Conservation (phyloP, 2,329 filamentous ascomycete genomes). For the Phialophora chinensis region DNA sequence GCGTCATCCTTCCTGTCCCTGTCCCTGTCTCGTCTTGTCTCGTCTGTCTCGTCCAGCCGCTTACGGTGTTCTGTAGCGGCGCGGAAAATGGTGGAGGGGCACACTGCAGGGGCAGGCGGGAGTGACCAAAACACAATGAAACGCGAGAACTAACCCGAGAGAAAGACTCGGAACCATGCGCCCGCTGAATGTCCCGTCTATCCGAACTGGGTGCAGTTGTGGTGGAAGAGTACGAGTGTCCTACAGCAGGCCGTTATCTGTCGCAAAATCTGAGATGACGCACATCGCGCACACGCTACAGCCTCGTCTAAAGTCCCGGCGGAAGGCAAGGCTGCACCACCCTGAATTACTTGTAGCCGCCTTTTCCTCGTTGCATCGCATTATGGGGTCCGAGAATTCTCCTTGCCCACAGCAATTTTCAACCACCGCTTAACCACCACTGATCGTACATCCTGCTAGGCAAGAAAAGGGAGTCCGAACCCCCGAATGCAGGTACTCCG, state of each 20-base stretch:
- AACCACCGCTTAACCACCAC: not conserved
- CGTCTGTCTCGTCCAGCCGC: too few species aligned
- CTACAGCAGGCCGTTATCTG: not conserved
- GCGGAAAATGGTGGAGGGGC: too few species aligned
- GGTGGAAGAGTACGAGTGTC: not conserved
- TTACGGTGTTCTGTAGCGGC: too few species aligned
- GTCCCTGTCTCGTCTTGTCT: not conserved
- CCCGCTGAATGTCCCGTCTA: not conserved
- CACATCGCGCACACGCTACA: not conserved
- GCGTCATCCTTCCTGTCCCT: conserved; percentile 7
- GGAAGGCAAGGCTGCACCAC: not conserved
- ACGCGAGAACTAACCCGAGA: not conserved
- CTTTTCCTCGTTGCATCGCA: too few species aligned
- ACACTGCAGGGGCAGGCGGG: too few species aligned
- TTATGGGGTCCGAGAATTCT: not conserved
- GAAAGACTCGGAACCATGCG: not conserved
- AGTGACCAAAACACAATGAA: not conserved
- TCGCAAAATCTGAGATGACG: conserved; percentile 4
- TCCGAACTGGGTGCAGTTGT: not conserved
- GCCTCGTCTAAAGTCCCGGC: not conserved
- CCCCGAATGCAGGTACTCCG: not conserved
- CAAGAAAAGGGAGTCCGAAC: not conserved
- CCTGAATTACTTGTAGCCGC: not conserved
- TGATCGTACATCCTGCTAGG: conserved; percentile 11
- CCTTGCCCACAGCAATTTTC: not conserved